phyloP scores from a whole-genome alignment of 805 yeast genomes.

The Spencermartinsiella europaea region DNA sequence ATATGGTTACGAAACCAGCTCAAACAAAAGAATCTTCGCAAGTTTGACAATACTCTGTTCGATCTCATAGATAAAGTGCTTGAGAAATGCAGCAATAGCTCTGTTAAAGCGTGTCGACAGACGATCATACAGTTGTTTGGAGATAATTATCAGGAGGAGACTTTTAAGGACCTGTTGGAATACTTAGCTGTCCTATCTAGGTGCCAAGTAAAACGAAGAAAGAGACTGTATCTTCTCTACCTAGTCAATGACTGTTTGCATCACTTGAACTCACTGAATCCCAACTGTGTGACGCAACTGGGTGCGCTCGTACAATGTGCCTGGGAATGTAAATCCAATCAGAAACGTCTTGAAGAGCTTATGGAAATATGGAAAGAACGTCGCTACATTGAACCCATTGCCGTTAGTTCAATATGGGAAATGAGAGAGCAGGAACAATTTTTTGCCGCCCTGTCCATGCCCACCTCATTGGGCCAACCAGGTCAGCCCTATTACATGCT shows the following conservation, averaged over 20 bases:
- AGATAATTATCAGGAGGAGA: background rate
- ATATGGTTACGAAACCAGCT: background rate
- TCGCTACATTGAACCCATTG: background rate
- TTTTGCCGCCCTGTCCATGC: background rate
- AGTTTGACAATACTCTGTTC: background rate
- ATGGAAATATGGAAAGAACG: conserved; percentile 14
- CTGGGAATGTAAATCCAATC: background rate
- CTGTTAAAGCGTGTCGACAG: background rate
- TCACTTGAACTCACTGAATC: background rate
- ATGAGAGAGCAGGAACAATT: background rate
- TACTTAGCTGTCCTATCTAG: background rate
- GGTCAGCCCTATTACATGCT: conserved; percentile 14
- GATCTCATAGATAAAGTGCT: background rate
- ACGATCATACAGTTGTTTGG: background rate
- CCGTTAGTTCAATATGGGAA: background rate
- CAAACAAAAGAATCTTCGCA: no score
- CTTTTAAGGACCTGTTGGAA: background rate
- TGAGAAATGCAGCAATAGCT: background rate
- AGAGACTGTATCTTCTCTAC: conserved; percentile 15
- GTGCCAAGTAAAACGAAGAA: background rate
- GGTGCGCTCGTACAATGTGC: background rate
- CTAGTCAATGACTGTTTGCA: conserved; percentile 17
- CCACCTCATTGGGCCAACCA: conserved; percentile 10
- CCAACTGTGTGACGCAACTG: background rate
- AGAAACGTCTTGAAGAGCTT: conserved; percentile 8